These are phyloP conservation scores for Dendrocalamus latiflorus DNA, from an alignment of 202 grass and related monocot species.

Conservation along the genomic window DNA sequence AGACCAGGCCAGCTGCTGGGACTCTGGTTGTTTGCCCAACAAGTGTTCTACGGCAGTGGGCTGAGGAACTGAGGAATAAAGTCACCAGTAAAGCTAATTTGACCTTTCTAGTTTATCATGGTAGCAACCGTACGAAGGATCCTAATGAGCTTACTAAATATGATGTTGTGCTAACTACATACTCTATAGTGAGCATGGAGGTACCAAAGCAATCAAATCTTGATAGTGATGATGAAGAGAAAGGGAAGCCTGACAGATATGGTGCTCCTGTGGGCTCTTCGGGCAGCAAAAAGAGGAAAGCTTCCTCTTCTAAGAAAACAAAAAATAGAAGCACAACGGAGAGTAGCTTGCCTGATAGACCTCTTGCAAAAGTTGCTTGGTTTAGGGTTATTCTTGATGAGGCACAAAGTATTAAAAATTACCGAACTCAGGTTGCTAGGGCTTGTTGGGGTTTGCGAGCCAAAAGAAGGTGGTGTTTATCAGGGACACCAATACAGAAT, in stretches of 20 bases:
- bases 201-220: slow-evolving; percentile 87
- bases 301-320: slow-evolving; percentile 38
- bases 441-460: slow-evolving; percentile 94
- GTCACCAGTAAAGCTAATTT: slow-evolving; percentile 83
- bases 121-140: slow-evolving; percentile 88
- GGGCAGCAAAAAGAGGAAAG: slow-evolving; percentile 72
- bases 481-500: slow-evolving; percentile 98
- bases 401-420: slow-evolving; percentile 99
- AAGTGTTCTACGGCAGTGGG: slow-evolving; percentile 96
- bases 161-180: slow-evolving; percentile 97
- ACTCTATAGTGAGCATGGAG: slow-evolving; percentile 98
- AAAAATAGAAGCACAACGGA: slow-evolving; percentile 47
- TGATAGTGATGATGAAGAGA: slow-evolving; percentile 92
- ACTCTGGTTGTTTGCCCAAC: slow-evolving; percentile 98
- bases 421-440: slow-evolving; percentile 90
- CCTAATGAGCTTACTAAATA: slow-evolving; percentile 79
- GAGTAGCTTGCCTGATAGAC: slow-evolving; percentile 59
- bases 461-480: slow-evolving; percentile 99
- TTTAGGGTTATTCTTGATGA: slow-evolving; percentile 98
- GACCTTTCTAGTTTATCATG: slow-evolving; percentile 90
- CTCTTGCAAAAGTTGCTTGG: slow-evolving; percentile 92
- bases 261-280: slow-evolving; percentile 30
- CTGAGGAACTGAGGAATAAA: slow-evolving; percentile 88
- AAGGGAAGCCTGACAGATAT: slow-evolving; percentile 63
- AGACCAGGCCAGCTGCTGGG: slow-evolving; percentile 76